These are phyloP conservation scores for Hymenoscyphus albidus DNA, from an alignment of 2,329 filamentous ascomycete genomes.

Conservation along the genomic window DNA sequence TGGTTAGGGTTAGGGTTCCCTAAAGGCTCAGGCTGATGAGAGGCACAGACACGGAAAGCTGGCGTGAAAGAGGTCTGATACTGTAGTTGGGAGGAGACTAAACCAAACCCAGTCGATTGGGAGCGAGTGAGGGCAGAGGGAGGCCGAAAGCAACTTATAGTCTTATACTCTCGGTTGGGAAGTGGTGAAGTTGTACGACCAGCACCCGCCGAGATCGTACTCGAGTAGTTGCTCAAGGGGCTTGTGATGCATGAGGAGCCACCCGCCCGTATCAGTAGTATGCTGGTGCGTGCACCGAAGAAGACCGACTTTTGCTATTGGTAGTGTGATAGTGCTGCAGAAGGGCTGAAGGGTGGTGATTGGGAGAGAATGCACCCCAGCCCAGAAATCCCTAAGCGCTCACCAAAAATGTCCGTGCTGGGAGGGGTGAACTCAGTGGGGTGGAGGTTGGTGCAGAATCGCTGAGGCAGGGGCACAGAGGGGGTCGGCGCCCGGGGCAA, in stretches of 20 bases:
- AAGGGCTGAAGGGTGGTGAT: background rate
- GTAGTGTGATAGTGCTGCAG: constrained; percentile 1
- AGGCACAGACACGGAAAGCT: background rate
- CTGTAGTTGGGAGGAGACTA: background rate
- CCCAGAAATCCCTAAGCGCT: background rate
- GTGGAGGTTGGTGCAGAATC: background rate
- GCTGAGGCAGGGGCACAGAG: too few relatives aligned
- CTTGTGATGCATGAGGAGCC: background rate
- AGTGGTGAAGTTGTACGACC: background rate
- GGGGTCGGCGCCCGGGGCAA: too few relatives aligned
- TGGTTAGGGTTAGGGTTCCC: constrained; percentile 14
- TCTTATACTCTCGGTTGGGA: background rate
- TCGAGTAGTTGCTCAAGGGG: background rate
- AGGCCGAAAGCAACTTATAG: constrained; percentile 10
- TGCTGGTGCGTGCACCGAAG: background rate
- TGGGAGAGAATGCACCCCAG: background rate
- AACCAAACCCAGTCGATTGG: constrained; percentile 1
- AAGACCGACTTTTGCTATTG: background rate
- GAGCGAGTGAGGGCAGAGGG: constrained; percentile 2
- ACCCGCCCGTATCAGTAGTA: background rate
- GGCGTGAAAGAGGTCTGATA: background rate
- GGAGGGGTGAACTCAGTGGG: background rate
- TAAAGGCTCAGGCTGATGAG: background rate
- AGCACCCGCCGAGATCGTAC: background rate
- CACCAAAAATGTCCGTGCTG: background rate